Percentiles rank a stretch among this genome's conserved stretches.
phyloP scores from a whole-genome alignment of 2,329 filamentous ascomycete species.

The Lecanicillium sp. region DNA sequence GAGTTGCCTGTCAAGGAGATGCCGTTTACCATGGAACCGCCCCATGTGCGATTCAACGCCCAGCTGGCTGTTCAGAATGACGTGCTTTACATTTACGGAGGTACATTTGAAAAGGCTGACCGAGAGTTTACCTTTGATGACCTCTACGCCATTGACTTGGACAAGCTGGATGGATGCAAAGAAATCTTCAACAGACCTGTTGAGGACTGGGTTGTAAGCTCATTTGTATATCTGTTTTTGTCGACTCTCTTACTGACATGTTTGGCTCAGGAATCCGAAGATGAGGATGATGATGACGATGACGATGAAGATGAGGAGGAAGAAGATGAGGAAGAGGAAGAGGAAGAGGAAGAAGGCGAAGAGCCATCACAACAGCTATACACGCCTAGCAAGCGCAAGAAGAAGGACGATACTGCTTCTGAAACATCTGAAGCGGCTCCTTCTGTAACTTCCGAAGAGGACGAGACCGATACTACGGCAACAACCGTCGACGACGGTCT shows the following conservation, averaged over 20 bases:
- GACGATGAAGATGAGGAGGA: slow-evolving; percentile 48
- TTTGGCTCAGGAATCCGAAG: slow-evolving; percentile 43
- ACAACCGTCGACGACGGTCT: slow-evolving; percentile 63
- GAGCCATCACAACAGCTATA: slow-evolving; percentile 32
- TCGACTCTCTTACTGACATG: slow-evolving; percentile 26
- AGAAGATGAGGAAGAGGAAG: slow-evolving; percentile 42
- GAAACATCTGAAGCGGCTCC: slow-evolving; percentile 14
- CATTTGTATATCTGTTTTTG: slow-evolving; percentile 6
- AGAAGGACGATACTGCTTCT: slow-evolving; percentile 39
- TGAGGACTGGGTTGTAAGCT: slow-evolving; percentile 68
- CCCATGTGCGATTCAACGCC: slow-evolving; percentile 85
- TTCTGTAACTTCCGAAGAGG: slow-evolving; percentile 27
- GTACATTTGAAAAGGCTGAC: slow-evolving; percentile 92
- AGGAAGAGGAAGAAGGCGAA: slow-evolving; percentile 41
- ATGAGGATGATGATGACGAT: slow-evolving; percentile 51
- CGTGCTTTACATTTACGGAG: slow-evolving; percentile 86
- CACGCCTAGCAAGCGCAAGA: slow-evolving; percentile 50
- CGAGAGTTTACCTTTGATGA: slow-evolving; percentile 95
- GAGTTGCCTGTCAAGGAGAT: slow-evolving; percentile 53
- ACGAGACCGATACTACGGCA: slow-evolving; percentile 38
- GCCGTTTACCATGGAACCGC: slow-evolving; percentile 70
- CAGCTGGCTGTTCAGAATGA: slow-evolving; percentile 88
- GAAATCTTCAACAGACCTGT: slow-evolving; percentile 82
- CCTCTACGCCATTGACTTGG: slow-evolving; percentile 86
- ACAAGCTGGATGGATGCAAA: slow-evolving; percentile 88